These are phyloP conservation scores for Entomortierella lignicola DNA, from an alignment of 192 early-diverging fungal genomes.

Conservation along the genomic window DNA sequence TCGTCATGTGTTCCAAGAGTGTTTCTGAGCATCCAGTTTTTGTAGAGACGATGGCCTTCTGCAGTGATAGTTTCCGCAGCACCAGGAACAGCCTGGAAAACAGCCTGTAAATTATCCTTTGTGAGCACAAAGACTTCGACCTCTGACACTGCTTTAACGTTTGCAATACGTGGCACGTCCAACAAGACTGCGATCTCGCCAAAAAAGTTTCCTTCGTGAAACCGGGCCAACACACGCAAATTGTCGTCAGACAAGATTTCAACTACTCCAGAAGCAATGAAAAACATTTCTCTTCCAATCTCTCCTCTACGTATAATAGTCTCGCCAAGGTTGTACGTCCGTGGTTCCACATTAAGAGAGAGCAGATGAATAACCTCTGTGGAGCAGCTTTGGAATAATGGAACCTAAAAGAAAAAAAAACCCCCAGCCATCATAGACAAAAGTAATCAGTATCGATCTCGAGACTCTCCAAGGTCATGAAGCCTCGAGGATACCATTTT, in stretches of 20 bases:
- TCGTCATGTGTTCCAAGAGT: background rate
- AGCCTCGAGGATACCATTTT: too few species aligned
- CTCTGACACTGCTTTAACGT: conserved; percentile 58
- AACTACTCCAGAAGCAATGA: conserved; percentile 75
- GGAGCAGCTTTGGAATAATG: conserved; percentile 57
- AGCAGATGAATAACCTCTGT: conserved; percentile 58
- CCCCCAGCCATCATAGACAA: too few species aligned
- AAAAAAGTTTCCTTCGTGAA: conserved; percentile 61
- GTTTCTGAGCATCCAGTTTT: conserved; percentile 34
- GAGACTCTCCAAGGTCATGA: background rate
- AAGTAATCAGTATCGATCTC: too few species aligned
- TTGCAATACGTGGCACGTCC: conserved; percentile 59
- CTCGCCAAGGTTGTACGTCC: conserved; percentile 66
- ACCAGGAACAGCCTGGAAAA: conserved; percentile 51
- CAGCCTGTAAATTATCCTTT: conserved; percentile 48
- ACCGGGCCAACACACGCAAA: conserved; percentile 35
- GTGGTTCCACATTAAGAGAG: conserved; percentile 57
- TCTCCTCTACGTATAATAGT: conserved; percentile 73
- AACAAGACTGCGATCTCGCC: conserved; percentile 62
- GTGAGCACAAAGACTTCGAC: conserved; percentile 63
- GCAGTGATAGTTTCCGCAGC: conserved; percentile 46
- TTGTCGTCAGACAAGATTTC: conserved; percentile 64
- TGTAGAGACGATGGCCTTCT: conserved; percentile 35
- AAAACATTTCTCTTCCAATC: conserved; percentile 75
- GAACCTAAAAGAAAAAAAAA: conserved; percentile 37